These are phyloP conservation scores for Thermoascus crustaceus DNA, from an alignment of 2,329 filamentous ascomycete species.

Conservation along the genomic window DNA sequence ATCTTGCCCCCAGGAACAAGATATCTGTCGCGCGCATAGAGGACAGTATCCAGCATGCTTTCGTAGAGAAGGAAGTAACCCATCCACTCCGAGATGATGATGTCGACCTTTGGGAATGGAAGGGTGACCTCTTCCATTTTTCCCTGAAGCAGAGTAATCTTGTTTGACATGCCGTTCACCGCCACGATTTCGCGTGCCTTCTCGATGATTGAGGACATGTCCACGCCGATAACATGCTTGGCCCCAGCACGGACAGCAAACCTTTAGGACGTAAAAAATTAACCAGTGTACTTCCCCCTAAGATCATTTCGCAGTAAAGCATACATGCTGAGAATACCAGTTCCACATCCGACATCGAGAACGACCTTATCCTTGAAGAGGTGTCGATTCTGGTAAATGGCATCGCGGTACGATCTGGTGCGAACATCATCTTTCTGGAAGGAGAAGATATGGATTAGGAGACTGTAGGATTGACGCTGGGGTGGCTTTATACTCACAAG, in stretches of 20 bases:
- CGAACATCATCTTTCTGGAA: conserved; percentile 93
- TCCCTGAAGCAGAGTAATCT: conserved; percentile 95
- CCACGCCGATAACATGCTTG: conserved; percentile 96
- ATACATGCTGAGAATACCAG: conserved; percentile 96
- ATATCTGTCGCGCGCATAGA: conserved; percentile 92
- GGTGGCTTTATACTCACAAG: conserved; percentile 56
- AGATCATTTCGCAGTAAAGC: too few species aligned
- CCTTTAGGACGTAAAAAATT: conserved; percentile 50
- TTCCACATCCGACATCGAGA: conserved; percentile 88
- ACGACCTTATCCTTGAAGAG: conserved; percentile 80
- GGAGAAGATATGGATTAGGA: conserved; percentile 10
- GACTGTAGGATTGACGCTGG: conserved; percentile 9
- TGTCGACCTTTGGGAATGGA: conserved; percentile 92
- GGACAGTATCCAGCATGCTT: conserved; percentile 96
- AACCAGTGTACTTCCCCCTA: too few species aligned
- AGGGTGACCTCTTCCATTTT: conserved; percentile 99
- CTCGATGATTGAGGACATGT: conserved; percentile 99
- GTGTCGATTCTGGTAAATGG: conserved; percentile 85
- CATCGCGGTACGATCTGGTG: conserved; percentile 94
- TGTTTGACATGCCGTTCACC: conserved; percentile 82
- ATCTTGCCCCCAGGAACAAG: conserved; percentile 80
- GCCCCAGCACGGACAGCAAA: conserved; percentile 94
- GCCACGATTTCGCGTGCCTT: conserved; percentile 94
- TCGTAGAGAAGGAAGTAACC: conserved; percentile 98
- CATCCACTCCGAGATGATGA: conserved; percentile 99